A percentile compares a stretch with the other conserved stretches of the same genome.
phyloP scores from a whole-genome alignment of 129 eudicot species.

The Centella asiatica region DNA sequence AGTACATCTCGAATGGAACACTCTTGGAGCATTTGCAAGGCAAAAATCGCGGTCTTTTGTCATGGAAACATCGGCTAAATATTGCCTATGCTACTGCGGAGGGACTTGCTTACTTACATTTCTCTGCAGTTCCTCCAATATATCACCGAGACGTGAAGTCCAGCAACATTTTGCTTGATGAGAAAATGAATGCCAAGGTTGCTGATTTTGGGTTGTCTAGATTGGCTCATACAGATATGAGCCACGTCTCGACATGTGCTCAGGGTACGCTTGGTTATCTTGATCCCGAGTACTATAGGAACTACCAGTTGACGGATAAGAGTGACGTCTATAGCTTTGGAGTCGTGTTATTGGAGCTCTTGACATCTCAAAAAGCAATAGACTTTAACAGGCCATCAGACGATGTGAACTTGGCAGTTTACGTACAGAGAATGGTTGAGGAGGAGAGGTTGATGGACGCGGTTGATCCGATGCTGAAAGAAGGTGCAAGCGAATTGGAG shows the following conservation, averaged over 20 bases:
- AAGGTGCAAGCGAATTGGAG: constrained; percentile 52
- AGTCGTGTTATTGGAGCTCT: constrained; percentile 60
- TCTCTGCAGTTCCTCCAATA: constrained; percentile 66
- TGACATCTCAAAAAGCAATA: constrained; percentile 68
- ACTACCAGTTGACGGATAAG: constrained; percentile 81
- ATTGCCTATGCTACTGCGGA: constrained; percentile 72
- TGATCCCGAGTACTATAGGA: constrained; percentile 83
- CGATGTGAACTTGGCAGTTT: constrained; percentile 79
- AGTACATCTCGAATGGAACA: constrained; percentile 60
- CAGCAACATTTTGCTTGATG: constrained; percentile 69
- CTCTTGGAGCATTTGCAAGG: constrained; percentile 48
- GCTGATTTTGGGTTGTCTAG: constrained; percentile 81
- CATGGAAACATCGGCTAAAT: constrained; percentile 56
- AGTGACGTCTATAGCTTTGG: constrained; percentile 87
- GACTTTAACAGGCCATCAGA: constrained; percentile 61
- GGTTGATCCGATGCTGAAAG: constrained; percentile 54
- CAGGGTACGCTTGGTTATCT: constrained; percentile 85
- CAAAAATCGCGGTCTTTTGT: constrained; percentile 13
- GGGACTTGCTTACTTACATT: constrained; percentile 87
- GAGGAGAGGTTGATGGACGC: constrained; percentile 68
- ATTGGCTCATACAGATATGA: constrained; percentile 69
- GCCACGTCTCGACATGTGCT: constrained; percentile 82
- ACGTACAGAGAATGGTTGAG: constrained; percentile 62
- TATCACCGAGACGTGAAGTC: constrained; percentile 84
- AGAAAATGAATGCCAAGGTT: constrained; percentile 68